A percentile compares a stretch with the other conserved stretches of the same genome.
phyloP scores from a whole-genome alignment of 116 monocot species.

The Phalaenopsis hybrid region DNA sequence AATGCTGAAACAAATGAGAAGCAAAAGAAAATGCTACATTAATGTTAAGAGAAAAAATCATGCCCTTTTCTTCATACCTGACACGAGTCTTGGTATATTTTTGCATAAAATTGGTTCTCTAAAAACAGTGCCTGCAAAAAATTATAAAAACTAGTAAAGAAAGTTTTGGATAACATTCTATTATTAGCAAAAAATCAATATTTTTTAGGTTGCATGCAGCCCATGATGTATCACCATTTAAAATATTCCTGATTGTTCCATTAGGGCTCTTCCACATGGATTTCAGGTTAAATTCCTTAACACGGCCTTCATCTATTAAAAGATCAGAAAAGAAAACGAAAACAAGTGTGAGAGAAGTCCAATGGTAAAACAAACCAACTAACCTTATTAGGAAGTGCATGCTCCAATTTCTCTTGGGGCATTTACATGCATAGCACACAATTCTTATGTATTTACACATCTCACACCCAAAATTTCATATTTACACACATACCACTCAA shows the following conservation, averaged over 20 bases:
- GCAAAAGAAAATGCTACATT: neutral
- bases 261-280: slow-evolving; percentile 94
- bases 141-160: neutral
- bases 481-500: too few species aligned
- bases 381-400: neutral
- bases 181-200: neutral
- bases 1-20: slow-evolving; percentile 4
- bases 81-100: slow-evolving; percentile 86
- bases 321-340: neutral
- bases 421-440: too few species aligned
- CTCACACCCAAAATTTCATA: too few species aligned
- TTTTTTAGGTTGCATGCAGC: neutral
- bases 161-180: neutral
- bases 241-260: slow-evolving; percentile 95
- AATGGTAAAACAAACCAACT: neutral
- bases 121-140: slow-evolving; percentile 78
- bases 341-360: neutral
- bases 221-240: slow-evolving; percentile 51
- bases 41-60: neutral
- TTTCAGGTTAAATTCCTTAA: slow-evolving; percentile 89
- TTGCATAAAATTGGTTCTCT: slow-evolving; percentile 98
- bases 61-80: slow-evolving; percentile 42
- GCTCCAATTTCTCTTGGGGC: too few species aligned
- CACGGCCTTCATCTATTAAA: slow-evolving; percentile 69
- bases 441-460: too few species aligned